Conservation (phyloP, 805 yeast genomes). For the Ogataea pignaliae region DNA sequence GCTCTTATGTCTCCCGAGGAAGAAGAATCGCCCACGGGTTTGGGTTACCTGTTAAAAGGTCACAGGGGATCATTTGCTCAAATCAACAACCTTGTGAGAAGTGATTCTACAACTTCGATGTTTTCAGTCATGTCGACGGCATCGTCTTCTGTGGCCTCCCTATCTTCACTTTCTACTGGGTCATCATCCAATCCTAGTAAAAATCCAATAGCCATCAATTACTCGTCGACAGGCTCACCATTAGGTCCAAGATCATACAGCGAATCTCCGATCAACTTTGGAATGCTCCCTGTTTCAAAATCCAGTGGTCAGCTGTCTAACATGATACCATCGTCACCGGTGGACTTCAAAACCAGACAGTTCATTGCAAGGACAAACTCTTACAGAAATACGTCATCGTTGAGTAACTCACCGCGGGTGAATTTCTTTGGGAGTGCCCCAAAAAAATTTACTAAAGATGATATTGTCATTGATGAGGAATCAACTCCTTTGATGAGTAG, state of each 20-base stretch:
- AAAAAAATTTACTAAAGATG: slow-evolving; percentile 13
- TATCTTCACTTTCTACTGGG: slow-evolving; percentile 14
- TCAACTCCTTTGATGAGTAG: slow-evolving; percentile 5
- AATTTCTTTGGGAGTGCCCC: slow-evolving; percentile 16
- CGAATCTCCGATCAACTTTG: slow-evolving; percentile 7
- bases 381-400: slow-evolving; percentile 19
- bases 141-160: slow-evolving; percentile 21
- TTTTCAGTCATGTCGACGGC: slow-evolving; percentile 27
- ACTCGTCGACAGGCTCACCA: slow-evolving; percentile 6
- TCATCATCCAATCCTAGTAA: slow-evolving; percentile 9
- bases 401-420: slow-evolving; percentile 25
- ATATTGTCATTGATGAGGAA: slow-evolving; percentile 18
- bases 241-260: slow-evolving; percentile 8
- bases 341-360: slow-evolving; percentile 23
- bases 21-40: slow-evolving; percentile 16
- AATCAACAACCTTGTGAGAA: slow-evolving; percentile 20
- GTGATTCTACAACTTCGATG: slow-evolving; percentile 26
- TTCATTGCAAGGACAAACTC: slow-evolving; percentile 20
- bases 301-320: slow-evolving; percentile 12
- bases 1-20: slow-evolving; percentile 3
- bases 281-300: slow-evolving; percentile 7
- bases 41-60: slow-evolving; percentile 26
- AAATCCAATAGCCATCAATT: slow-evolving; percentile 18
- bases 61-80: slow-evolving; percentile 35
- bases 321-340: slow-evolving; percentile 23